phyloP scores from a whole-genome alignment of 208 protist species.

The Porcisia deanei region DNA sequence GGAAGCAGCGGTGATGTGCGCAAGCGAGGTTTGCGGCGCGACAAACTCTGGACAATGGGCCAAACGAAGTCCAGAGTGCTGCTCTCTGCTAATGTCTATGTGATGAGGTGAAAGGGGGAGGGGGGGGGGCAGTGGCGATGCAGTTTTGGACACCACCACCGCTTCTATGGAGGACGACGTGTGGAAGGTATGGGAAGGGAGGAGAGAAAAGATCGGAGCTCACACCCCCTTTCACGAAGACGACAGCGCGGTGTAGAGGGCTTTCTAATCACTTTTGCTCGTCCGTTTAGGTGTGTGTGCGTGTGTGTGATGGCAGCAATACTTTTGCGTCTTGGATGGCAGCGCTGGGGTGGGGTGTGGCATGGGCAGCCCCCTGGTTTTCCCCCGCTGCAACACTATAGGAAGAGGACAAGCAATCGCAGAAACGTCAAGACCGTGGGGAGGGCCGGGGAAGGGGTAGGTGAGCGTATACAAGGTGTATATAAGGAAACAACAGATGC shows the following conservation, averaged over 20 bases:
- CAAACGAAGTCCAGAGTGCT: background rate
- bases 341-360: background rate
- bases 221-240: background rate
- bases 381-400: background rate
- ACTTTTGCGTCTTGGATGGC: background rate
- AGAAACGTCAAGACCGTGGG: background rate
- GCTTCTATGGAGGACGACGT: background rate
- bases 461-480: background rate
- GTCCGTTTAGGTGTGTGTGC: background rate
- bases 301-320: background rate
- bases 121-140: background rate
- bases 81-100: constrained; percentile 1
- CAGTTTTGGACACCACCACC: background rate
- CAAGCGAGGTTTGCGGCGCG: background rate
- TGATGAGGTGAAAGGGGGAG: background rate
- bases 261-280: background rate
- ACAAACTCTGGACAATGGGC: background rate
- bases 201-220: background rate
- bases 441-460: background rate
- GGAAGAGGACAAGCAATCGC: background rate
- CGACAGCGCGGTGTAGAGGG: background rate
- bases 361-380: background rate
- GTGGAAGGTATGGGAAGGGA: background rate
- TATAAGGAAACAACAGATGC: background rate
- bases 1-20: background rate